Evolutionary conservation across 2,329 filamentous ascomycete genomes (phyloP).

Genomic region (Monilinia aucupariae): DNA sequence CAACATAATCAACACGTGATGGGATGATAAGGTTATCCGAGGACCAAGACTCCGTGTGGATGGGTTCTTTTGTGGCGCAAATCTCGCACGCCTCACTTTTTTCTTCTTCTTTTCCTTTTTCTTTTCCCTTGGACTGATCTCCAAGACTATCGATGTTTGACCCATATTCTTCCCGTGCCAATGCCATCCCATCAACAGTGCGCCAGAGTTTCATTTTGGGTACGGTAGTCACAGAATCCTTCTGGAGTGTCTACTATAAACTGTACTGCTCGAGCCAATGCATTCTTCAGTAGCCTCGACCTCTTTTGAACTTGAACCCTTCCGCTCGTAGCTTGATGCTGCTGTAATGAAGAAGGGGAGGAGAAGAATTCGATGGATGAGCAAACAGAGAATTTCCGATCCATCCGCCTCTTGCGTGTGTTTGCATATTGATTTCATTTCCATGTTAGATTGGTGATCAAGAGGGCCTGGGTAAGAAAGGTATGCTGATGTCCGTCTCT

Average conservation of each 20-base stretch:
- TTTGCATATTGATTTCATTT: constrained; percentile 8
- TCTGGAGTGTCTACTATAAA: not conserved
- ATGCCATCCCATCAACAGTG: no score
- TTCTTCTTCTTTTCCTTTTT: not conserved
- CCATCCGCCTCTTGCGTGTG: not conserved
- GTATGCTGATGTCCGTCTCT: constrained; percentile 14
- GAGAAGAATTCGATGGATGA: not conserved
- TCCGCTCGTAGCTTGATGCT: not conserved
- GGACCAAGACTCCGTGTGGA: no score
- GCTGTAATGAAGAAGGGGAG: not conserved
- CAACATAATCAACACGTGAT: not conserved
- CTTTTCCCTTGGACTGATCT: not conserved
- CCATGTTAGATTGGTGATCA: constrained; percentile 6
- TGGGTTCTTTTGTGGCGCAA: constrained; percentile 1
- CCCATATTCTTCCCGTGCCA: constrained; percentile 3
- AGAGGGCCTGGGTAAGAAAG: not conserved
- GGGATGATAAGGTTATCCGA: not conserved
- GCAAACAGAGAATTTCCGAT: not conserved
- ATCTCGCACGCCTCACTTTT: constrained; percentile 12
- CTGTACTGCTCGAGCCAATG: not conserved
- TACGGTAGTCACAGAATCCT: not conserved
- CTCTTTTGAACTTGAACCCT: not conserved
- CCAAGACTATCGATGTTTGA: constrained; percentile 16
- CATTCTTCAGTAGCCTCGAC: constrained; percentile 7
- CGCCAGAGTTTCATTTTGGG: constrained; percentile 13